Evolutionary conservation across 139 green algal species (phyloP).

Genomic region (Picochlorum sp.): DNA sequence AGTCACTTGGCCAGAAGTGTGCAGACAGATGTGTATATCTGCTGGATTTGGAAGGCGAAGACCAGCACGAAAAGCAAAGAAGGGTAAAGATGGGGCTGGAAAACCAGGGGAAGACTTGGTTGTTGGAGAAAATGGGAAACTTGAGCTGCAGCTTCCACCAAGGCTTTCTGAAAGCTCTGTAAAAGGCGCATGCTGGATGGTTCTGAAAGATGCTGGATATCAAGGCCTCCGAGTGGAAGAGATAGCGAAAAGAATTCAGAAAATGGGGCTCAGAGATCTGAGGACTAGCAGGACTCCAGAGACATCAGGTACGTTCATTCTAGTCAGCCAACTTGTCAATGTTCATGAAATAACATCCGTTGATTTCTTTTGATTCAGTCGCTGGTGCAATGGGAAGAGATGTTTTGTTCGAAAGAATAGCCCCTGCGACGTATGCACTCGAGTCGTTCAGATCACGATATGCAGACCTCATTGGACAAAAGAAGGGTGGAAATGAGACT

Average conservation of each 20-base stretch:
- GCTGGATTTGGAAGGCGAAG: constrained; percentile 30
- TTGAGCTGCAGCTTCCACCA: constrained; percentile 60
- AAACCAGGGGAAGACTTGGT: constrained; percentile 23
- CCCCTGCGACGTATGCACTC: constrained; percentile 70
- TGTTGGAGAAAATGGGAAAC: not conserved
- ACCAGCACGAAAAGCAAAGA: not conserved
- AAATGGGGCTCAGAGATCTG: constrained; percentile 69
- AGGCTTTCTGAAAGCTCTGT: constrained; percentile 56
- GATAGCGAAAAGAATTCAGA: constrained; percentile 66
- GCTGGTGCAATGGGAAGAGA: constrained; percentile 66
- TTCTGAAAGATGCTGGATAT: constrained; percentile 56
- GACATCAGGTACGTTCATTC: constrained; percentile 3
- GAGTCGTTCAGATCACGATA: constrained; percentile 16
- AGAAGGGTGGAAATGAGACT: not conserved
- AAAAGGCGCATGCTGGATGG: constrained; percentile 79
- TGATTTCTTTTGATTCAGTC: constrained; percentile 29
- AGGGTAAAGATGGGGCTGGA: not conserved
- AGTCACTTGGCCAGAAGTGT: constrained; percentile 85
- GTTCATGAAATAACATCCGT: not conserved
- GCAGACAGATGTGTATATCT: constrained; percentile 60
- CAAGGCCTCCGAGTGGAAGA: constrained; percentile 60
- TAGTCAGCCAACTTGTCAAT: not conserved
- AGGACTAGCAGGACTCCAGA: constrained; percentile 44
- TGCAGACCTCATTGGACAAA: not conserved
- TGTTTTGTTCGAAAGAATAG: constrained; percentile 65